phyloP scores from a whole-genome alignment of 2,329 filamentous ascomycete genomes.

The Talaromyces sp. region DNA sequence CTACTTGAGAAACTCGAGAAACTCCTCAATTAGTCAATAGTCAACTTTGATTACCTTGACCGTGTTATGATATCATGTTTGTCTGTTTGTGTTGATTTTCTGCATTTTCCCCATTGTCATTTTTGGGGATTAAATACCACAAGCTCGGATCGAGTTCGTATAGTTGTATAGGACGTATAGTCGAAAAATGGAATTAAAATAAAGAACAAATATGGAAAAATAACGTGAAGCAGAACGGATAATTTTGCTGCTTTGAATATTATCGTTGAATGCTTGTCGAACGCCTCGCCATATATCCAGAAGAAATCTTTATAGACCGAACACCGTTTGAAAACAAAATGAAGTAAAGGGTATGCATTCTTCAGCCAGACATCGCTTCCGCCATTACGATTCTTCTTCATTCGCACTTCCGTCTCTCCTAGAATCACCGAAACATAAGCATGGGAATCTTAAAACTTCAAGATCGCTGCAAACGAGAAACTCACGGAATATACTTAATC shows the following conservation, averaged over 20 bases:
- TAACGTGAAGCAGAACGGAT: not conserved
- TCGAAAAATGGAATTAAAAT: not conserved
- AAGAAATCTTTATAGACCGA: not conserved
- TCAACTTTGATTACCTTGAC: not conserved
- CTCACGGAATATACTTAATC: conserved; percentile 57
- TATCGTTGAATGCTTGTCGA: not conserved
- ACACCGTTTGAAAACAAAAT: not conserved
- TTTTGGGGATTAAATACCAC: conserved; percentile 2
- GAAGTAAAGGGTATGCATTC: not conserved
- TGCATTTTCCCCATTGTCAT: not conserved
- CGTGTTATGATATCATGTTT: conserved; percentile 10
- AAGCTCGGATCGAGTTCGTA: conserved; percentile 7
- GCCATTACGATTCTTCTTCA: conserved; percentile 28
- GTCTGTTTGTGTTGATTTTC: not conserved
- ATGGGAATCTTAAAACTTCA: not conserved
- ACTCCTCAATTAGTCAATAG: conserved; percentile 47
- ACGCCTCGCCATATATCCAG: conserved; percentile 1
- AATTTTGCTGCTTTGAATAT: not conserved
- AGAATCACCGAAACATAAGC: not conserved
- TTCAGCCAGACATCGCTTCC: not conserved
- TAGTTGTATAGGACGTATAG: conserved; percentile 9
- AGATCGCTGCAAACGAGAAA: conserved; percentile 12
- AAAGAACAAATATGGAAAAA: no score
- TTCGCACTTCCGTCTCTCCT: conserved; percentile 44
- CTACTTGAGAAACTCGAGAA: conserved; percentile 74